A percentile compares a stretch with the other conserved stretches of the same genome.
phyloP scores from a whole-genome alignment of 768 basidiomycete species.

The Podaxis sp. region DNA sequence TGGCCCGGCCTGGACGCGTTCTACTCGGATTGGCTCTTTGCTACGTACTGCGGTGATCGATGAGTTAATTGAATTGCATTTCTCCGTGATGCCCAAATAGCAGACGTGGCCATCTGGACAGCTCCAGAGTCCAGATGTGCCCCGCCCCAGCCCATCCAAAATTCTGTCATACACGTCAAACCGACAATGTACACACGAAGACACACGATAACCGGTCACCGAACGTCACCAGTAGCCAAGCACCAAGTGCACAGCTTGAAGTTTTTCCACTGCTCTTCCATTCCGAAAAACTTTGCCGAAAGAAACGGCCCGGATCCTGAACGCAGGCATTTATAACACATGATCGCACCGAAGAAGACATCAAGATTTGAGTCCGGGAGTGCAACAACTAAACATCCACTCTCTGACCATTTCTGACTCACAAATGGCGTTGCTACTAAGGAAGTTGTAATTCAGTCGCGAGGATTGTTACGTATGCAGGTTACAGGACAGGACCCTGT shows the following conservation, averaged over 20 bases:
- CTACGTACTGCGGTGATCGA: not conserved
- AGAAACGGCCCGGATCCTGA: not conserved
- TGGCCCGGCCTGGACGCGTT: not conserved
- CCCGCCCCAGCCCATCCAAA: not conserved
- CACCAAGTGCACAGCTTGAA: not conserved
- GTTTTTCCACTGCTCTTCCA: not conserved
- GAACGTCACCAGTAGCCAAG: not conserved
- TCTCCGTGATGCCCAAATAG: not conserved
- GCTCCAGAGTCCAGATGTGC: not conserved
- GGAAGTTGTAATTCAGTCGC: not conserved
- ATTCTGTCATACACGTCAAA: not conserved
- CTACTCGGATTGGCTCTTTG: no score
- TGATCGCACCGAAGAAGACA: not conserved
- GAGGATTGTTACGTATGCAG: conserved; percentile 5
- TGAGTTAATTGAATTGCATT: not conserved
- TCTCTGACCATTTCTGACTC: not conserved
- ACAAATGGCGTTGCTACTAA: not conserved
- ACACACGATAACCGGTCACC: not conserved
- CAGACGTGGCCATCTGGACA: not conserved
- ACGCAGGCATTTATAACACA: not conserved
- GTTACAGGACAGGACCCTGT: not conserved
- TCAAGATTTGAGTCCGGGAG: not conserved
- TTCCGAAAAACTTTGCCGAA: not conserved
- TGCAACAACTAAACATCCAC: not conserved
- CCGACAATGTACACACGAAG: not conserved